Evolutionary conservation across 2,329 filamentous ascomycete species (phyloP).

Genomic region (Talaromyces sp.): DNA sequence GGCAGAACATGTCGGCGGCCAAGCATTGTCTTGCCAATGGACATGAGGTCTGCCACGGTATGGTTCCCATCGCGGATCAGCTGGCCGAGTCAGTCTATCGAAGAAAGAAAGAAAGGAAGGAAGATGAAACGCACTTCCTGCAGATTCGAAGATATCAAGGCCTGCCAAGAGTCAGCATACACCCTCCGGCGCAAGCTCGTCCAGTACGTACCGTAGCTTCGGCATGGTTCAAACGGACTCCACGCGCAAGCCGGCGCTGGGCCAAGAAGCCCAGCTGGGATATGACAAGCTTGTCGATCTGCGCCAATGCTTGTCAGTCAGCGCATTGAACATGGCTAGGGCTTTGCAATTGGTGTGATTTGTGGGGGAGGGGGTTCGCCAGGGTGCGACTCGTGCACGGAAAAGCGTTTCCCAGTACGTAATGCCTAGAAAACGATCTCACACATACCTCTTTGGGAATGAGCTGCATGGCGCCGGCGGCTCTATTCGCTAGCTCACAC

Average conservation of each 20-base stretch:
- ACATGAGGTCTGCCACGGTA: constrained; percentile 88
- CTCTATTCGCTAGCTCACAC: not conserved
- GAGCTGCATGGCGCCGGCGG: constrained; percentile 35
- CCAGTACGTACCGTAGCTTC: constrained; percentile 65
- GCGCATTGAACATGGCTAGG: not conserved
- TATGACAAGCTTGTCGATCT: constrained; percentile 96
- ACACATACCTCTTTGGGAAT: constrained; percentile 41
- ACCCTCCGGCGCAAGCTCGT: not conserved
- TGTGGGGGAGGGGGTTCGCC: not conserved
- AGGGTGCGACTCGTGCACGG: not conserved
- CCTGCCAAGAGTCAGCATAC: constrained; percentile 17
- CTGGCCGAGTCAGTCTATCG: constrained; percentile 28
- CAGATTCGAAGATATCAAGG: constrained; percentile 71
- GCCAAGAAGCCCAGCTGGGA: constrained; percentile 83
- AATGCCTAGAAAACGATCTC: not conserved
- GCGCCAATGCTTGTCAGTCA: not conserved
- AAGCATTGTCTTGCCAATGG: constrained; percentile 83
- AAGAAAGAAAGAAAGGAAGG: not conserved
- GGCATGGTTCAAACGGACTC: constrained; percentile 81
- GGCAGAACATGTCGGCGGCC: constrained; percentile 88
- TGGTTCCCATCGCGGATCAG: constrained; percentile 95
- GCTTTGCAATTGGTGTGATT: not conserved
- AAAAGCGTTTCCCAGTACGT: not conserved
- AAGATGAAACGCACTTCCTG: constrained; percentile 61
- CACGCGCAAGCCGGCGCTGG: constrained; percentile 79